Evolutionary conservation across 148 eudicot genomes (phyloP).

Genomic region (Talinum fruticosum): DNA sequence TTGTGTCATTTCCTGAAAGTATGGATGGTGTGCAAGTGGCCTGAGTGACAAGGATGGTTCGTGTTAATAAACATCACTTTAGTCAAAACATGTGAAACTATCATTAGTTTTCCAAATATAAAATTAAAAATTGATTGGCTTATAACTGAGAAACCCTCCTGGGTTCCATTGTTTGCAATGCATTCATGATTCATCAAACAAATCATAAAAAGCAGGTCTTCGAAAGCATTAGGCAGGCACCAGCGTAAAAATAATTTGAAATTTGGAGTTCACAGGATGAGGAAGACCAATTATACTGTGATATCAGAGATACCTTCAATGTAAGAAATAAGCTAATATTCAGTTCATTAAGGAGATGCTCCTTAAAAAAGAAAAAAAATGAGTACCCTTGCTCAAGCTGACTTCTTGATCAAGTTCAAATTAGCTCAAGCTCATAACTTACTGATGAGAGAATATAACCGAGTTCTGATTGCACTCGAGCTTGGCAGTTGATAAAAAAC

Average conservation of each 20-base stretch:
- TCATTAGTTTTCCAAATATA: too few species aligned
- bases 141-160: constrained; percentile 1
- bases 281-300: neutral
- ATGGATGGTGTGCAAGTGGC: constrained; percentile 85
- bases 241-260: neutral
- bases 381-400: neutral
- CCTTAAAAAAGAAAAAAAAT: too few species aligned
- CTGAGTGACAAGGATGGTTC: constrained; percentile 45
- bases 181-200: neutral
- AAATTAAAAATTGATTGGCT: too few species aligned
- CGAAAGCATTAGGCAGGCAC: neutral
- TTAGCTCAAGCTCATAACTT: neutral
- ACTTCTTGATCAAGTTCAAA: too few species aligned
- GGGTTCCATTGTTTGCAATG: neutral
- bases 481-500: neutral
- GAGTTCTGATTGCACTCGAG: neutral
- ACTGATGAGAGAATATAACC: neutral
- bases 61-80: neutral
- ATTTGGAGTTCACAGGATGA: neutral
- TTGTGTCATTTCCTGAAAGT: constrained; percentile 65
- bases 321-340: neutral
- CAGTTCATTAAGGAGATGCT: neutral
- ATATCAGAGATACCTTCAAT: neutral
- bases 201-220: neutral
- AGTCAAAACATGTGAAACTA: neutral